These are phyloP conservation scores for Coniferiporia weirii DNA, from an alignment of 1,284 basidiomycete species.

Conservation along the genomic window DNA sequence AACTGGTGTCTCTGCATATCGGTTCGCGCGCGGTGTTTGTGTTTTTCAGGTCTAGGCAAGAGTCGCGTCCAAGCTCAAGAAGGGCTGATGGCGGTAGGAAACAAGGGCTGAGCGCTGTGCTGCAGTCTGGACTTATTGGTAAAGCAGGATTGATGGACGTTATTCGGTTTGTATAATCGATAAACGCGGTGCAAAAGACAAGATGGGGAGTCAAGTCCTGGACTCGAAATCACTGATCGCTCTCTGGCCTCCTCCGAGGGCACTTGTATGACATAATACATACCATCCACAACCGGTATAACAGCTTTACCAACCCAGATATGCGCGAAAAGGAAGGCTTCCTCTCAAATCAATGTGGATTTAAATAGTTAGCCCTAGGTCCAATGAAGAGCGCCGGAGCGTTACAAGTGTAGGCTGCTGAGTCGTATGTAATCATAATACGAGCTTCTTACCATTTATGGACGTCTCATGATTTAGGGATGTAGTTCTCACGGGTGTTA, in stretches of 20 bases:
- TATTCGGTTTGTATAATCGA: background rate
- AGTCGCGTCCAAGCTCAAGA: background rate
- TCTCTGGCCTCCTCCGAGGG: background rate
- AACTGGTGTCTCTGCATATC: conserved; percentile 63
- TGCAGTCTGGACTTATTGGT: background rate
- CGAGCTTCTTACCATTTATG: too few species aligned
- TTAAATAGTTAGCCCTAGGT: too few species aligned
- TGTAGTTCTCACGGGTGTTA: too few species aligned
- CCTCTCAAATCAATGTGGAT: too few species aligned
- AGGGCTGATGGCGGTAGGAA: background rate
- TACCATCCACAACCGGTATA: too few species aligned
- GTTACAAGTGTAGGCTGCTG: too few species aligned
- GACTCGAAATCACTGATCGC: background rate
- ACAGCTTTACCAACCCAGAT: too few species aligned
- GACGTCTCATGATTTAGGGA: too few species aligned
- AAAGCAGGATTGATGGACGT: background rate
- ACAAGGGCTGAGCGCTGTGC: background rate
- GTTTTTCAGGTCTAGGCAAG: background rate
- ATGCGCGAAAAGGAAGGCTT: too few species aligned
- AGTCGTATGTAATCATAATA: too few species aligned
- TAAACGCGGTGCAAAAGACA: background rate
- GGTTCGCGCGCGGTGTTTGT: background rate
- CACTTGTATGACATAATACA: too few species aligned
- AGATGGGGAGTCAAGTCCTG: background rate
- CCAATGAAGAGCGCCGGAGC: too few species aligned